These are phyloP conservation scores for Sequoiadendron giganteum DNA, from an alignment of 75 land plant species.

Conservation along the genomic window DNA sequence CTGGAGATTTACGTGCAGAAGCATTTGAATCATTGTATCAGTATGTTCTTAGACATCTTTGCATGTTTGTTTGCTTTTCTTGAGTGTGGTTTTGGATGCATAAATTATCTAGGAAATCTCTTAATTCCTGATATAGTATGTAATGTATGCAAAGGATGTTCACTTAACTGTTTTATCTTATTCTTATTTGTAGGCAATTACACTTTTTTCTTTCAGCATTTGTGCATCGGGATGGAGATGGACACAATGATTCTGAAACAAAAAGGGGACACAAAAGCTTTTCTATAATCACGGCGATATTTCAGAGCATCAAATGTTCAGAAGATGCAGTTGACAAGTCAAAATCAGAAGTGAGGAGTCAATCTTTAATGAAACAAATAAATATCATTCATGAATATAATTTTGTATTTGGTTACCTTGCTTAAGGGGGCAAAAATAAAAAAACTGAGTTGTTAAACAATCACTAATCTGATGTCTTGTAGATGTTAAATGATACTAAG, in stretches of 20 bases:
- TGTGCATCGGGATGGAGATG: slow-evolving; percentile 54
- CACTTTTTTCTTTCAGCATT: slow-evolving; percentile 67
- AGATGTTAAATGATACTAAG: background rate
- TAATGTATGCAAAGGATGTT: slow-evolving; percentile 8
- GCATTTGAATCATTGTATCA: slow-evolving; percentile 67
- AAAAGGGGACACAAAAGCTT: slow-evolving; percentile 45
- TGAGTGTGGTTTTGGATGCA: background rate
- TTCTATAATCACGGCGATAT: slow-evolving; percentile 52
- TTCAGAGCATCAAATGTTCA: slow-evolving; percentile 60
- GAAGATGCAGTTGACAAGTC: slow-evolving; percentile 63
- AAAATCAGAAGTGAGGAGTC: slow-evolving; percentile 47
- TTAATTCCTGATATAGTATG: background rate
- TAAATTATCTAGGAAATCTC: background rate
- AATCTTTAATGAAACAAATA: background rate
- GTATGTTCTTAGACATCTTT: slow-evolving; percentile 26
- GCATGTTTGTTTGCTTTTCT: background rate
- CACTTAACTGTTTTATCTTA: background rate
- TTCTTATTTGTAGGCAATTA: slow-evolving; percentile 59
- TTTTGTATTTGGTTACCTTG: background rate
- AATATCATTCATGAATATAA: background rate
- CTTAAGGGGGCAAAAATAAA: background rate
- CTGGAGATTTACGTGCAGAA: slow-evolving; percentile 47
- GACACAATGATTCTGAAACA: slow-evolving; percentile 21
- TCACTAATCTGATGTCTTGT: background rate
- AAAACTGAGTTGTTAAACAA: background rate